A percentile compares a stretch with the other conserved stretches of the same genome.
Evolutionary conservation across 192 early-diverging fungal genomes (phyloP).

Genomic region (Helicostylum pulchrum): DNA sequence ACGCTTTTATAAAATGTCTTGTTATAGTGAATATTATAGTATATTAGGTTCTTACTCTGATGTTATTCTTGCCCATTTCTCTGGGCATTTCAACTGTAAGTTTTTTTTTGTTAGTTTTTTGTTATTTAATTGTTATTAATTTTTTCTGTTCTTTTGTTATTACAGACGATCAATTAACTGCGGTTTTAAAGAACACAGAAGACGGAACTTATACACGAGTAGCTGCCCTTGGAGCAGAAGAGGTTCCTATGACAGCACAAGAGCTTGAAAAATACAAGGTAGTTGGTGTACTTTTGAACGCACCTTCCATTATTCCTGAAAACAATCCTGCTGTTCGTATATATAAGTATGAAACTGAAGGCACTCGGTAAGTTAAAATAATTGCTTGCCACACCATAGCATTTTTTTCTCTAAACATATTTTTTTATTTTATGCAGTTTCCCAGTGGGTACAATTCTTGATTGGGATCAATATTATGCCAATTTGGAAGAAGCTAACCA

Average conservation of each 20-base stretch:
- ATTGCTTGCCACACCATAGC: too few species aligned
- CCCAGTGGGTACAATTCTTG: slow-evolving; percentile 26
- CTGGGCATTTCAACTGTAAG: slow-evolving; percentile 38
- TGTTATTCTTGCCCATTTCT: slow-evolving; percentile 35
- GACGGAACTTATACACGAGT: slow-evolving; percentile 7
- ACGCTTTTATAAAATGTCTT: slow-evolving; percentile 15
- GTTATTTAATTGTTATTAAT: not conserved
- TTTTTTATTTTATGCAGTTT: not conserved
- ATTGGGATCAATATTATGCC: slow-evolving; percentile 29
- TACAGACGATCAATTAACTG: slow-evolving; percentile 26
- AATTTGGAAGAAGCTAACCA: slow-evolving; percentile 27
- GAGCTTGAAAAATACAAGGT: slow-evolving; percentile 8
- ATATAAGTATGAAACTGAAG: slow-evolving; percentile 35
- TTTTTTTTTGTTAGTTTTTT: not conserved
- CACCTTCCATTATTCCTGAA: slow-evolving; percentile 37
- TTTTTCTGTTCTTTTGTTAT: too few species aligned
- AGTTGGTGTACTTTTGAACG: slow-evolving; percentile 28
- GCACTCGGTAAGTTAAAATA: slow-evolving; percentile 3
- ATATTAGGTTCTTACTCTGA: slow-evolving; percentile 35
- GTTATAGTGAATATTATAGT: slow-evolving; percentile 25
- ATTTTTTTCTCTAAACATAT: too few species aligned
- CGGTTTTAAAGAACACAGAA: slow-evolving; percentile 12
- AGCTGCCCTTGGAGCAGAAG: slow-evolving; percentile 7
- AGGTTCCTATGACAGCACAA: not conserved
- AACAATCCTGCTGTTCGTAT: slow-evolving; percentile 37